phyloP scores from a whole-genome alignment of 805 yeast genomes.

The Jamesozyma lodderae region DNA sequence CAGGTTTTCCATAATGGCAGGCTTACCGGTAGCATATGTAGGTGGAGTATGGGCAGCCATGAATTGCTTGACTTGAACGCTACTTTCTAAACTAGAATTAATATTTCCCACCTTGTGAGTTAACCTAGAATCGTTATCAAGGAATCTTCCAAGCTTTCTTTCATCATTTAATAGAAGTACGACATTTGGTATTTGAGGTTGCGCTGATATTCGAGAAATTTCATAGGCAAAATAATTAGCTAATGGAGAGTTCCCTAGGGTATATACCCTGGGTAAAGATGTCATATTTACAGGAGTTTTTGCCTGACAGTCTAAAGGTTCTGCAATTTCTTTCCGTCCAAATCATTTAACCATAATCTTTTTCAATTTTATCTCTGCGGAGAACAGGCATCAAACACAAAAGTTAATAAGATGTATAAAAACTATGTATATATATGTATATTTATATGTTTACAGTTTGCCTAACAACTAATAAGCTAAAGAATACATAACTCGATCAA shows the following conservation, averaged over 20 bases:
- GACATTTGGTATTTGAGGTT: slow-evolving; percentile 33
- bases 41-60: slow-evolving; percentile 30
- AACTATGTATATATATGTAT: no score
- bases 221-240: slow-evolving; percentile 37
- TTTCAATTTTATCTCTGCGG: no score
- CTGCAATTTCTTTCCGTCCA: not conserved
- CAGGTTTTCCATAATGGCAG: slow-evolving; percentile 38
- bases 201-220: slow-evolving; percentile 33
- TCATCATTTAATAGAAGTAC: slow-evolving; percentile 37
- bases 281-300: slow-evolving; percentile 16
- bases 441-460: no score
- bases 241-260: slow-evolving; percentile 38
- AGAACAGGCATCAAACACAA: no score
- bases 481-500: no score
- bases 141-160: slow-evolving; percentile 35
- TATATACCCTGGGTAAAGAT: slow-evolving; percentile 30
- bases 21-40: slow-evolving; percentile 23
- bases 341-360: no score
- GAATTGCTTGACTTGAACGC: slow-evolving; percentile 12
- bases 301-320: not conserved
- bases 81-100: not conserved
- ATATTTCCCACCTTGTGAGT: slow-evolving; percentile 8
- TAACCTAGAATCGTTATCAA: slow-evolving; percentile 33
- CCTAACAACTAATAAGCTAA: no score
- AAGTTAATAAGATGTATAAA: no score